These are phyloP conservation scores for Colletotrichum costaricense DNA, from an alignment of 2,329 filamentous ascomycete species.

Conservation along the genomic window DNA sequence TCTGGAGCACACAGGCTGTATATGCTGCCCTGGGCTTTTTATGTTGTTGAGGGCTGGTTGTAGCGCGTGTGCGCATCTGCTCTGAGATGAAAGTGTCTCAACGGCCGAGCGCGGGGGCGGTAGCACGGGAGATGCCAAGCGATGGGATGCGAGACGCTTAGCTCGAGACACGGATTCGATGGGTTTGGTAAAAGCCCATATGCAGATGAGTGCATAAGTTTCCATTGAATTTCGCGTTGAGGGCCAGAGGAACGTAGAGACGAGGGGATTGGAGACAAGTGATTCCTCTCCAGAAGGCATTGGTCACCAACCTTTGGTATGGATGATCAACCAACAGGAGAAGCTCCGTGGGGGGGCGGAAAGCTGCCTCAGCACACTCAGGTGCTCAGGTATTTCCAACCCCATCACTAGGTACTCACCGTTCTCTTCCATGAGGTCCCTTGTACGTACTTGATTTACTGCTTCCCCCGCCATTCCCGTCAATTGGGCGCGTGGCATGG, in stretches of 20 bases:
- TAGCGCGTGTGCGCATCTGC: not conserved
- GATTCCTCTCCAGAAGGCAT: conserved; percentile 1
- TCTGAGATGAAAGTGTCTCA: conserved; percentile 28
- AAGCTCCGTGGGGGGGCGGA: conserved; percentile 11
- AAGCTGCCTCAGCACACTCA: not conserved
- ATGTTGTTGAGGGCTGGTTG: conserved; percentile 26
- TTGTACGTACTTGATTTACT: not conserved
- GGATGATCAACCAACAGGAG: not conserved
- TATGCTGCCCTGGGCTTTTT: not conserved
- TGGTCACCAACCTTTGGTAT: no score
- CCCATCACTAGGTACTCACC: not conserved
- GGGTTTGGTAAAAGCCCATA: no score
- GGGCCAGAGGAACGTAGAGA: not conserved
- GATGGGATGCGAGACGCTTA: not conserved
- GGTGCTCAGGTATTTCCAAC: not conserved
- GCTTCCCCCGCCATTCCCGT: conserved; percentile 27
- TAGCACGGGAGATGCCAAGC: not conserved
- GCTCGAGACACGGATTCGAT: not conserved
- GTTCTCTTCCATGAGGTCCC: not conserved
- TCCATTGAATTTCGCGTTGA: not conserved
- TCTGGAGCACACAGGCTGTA: not conserved
- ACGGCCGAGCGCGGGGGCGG: conserved; percentile 1
- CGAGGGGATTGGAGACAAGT: not conserved
- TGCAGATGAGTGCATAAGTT: no score
- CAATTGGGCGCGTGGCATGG: conserved; percentile 11